Percentiles rank a stretch among this genome's conserved stretches.
phyloP scores from a whole-genome alignment of 306 rosid species.

The Cyamopsis tetragonoloba region DNA sequence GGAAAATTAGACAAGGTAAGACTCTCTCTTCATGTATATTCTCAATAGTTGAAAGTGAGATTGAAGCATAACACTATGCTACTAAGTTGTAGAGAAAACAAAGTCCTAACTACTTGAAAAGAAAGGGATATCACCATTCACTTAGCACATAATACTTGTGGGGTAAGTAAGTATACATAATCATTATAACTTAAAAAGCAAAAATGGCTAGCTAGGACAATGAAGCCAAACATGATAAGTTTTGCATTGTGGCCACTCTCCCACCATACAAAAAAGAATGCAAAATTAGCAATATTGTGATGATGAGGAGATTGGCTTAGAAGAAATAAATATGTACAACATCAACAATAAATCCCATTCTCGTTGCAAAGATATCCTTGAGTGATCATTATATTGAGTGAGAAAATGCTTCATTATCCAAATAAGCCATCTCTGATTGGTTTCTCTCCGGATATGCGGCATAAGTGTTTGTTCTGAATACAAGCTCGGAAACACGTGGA shows the following conservation, averaged over 20 bases:
- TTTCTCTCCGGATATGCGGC: conserved; percentile 24
- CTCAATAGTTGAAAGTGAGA: not conserved
- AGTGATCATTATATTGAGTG: conserved; percentile 15
- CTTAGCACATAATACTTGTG: conserved; percentile 10
- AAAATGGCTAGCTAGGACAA: conserved; percentile 23
- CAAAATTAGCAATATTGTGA: conserved; percentile 37
- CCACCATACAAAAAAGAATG: conserved; percentile 22
- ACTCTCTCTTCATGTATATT: not conserved
- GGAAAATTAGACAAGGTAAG: too few relatives aligned
- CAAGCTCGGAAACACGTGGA: conserved; percentile 38
- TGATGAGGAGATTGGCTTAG: conserved; percentile 20
- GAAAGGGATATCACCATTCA: not conserved
- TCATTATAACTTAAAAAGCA: conserved; percentile 7
- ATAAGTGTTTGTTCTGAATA: not conserved
- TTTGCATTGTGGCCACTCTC: conserved; percentile 31
- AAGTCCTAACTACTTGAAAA: not conserved
- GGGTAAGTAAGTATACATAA: conserved; percentile 26
- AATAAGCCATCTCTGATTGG: conserved; percentile 34
- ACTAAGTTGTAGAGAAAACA: not conserved
- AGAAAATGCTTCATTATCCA: conserved; percentile 29
- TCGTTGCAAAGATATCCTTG: conserved; percentile 13
- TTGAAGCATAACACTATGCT: not conserved
- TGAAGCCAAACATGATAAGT: conserved; percentile 25
- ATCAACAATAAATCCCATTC: conserved; percentile 18
- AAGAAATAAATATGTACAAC: conserved; percentile 55